Evolutionary conservation across 805 yeast genomes (phyloP).

Genomic region (Maudiozyma pseudohumilis): DNA sequence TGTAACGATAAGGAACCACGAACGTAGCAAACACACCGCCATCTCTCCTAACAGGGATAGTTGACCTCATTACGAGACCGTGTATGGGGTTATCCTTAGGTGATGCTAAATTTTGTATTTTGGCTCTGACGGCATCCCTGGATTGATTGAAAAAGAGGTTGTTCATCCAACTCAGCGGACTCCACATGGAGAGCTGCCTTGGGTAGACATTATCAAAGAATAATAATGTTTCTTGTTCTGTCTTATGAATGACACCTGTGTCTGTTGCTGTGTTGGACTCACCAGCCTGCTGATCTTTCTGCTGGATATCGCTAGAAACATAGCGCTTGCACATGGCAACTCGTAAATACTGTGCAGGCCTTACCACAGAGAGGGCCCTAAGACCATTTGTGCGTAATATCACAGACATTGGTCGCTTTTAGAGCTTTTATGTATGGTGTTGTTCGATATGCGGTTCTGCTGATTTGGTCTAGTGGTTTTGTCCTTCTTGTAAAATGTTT

Average conservation of each 20-base stretch:
- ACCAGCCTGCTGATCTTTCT: conserved; percentile 40
- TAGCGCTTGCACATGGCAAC: conserved; percentile 13
- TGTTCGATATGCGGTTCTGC: no score
- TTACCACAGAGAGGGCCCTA: no score
- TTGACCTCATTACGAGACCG: conserved; percentile 41
- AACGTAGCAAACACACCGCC: conserved; percentile 91
- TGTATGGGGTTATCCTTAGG: conserved; percentile 31
- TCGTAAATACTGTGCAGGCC: background rate
- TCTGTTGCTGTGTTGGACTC: conserved; percentile 45
- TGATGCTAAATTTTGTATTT: conserved; percentile 33
- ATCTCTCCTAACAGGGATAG: conserved; percentile 68
- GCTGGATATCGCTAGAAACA: conserved; percentile 33
- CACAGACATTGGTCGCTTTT: no score
- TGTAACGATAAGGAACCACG: conserved; percentile 42
- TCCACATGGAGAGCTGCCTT: conserved; percentile 36
- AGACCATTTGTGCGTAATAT: no score
- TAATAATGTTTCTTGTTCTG: conserved; percentile 40
- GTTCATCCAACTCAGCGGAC: conserved; percentile 36
- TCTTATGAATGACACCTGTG: conserved; percentile 48
- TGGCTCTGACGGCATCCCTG: conserved; percentile 33
- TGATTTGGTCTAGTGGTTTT: no score
- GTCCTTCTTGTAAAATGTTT: no score
- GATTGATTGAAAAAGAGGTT: conserved; percentile 30
- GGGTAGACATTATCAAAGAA: conserved; percentile 51
- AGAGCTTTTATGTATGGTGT: no score